Percentiles rank a stretch among this genome's conserved stretches.
phyloP scores from a whole-genome alignment of 1,139 yeast species.

The Wickerhamomyces sp. region DNA sequence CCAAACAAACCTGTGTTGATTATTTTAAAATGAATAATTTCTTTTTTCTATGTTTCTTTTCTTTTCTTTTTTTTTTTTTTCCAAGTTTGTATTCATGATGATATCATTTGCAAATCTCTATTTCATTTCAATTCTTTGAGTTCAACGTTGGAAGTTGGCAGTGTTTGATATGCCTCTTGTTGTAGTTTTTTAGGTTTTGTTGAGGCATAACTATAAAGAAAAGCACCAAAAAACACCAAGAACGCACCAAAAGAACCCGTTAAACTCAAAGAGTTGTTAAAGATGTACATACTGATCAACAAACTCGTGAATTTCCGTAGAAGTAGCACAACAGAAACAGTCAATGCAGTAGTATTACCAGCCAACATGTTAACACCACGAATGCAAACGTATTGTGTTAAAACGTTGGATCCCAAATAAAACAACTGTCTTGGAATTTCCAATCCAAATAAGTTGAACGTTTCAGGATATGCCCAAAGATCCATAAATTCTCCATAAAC shows the following conservation, averaged over 20 bases:
- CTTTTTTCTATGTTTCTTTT: too few relatives aligned
- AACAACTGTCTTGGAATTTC: constrained; percentile 21
- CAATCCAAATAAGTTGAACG: constrained; percentile 14
- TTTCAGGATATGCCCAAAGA: constrained; percentile 16
- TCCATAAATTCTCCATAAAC: constrained; percentile 17
- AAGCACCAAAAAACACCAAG: constrained; percentile 51
- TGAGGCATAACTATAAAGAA: constrained; percentile 34
- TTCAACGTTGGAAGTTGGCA: neutral
- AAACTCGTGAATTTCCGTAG: constrained; percentile 59
- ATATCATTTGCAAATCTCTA: too few relatives aligned
- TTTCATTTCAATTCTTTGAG: neutral
- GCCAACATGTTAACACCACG: constrained; percentile 65
- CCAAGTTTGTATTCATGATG: too few relatives aligned
- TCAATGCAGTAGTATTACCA: constrained; percentile 51
- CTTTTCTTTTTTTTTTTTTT: too few relatives aligned
- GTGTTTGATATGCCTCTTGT: too few relatives aligned
- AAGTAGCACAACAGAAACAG: constrained; percentile 54
- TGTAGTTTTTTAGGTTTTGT: constrained; percentile 9
- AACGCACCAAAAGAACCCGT: constrained; percentile 41
- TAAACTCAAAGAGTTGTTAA: constrained; percentile 38
- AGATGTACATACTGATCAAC: constrained; percentile 45
- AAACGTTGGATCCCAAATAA: constrained; percentile 38
- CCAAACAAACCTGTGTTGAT: too few relatives aligned
- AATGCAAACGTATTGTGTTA: constrained; percentile 61
- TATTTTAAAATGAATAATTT: too few relatives aligned